Base-by-base conservation (phyloP, 2,329 filamentous ascomycete genomes). In the Sporothrix inflata region DNA sequence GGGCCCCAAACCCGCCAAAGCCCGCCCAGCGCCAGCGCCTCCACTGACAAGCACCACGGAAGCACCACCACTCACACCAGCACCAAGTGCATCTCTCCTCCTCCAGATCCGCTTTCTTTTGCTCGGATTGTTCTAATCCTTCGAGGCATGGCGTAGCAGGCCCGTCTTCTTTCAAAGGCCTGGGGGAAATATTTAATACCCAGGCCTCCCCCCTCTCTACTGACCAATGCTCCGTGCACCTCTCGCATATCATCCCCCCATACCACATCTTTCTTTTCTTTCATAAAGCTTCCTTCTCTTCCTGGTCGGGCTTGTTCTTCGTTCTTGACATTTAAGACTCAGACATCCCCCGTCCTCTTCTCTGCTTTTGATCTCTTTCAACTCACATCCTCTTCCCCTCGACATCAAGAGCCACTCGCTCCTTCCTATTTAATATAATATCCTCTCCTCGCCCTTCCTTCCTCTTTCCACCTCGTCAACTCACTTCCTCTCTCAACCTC, bases 161-260 rank as follows among this genome's bases (percentile, higher is more conserved):
- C 42, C 63, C 63, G 63, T 65, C 30, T 65, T 47, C 40, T 65
- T 45, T 47, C 34, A 14, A 45, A 65, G 38, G 60, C 60, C 60
- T 24, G 4, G 65, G 27, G 65, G 21, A 60, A 73, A 74, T 74
- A 74, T 74, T 74, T 73, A 74, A 74, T 72, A 63, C 73, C 71
- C 68, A 70, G 60, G 51, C 67, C 19, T 60, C 47, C 67, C 65
- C 65, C 49, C 21, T 65, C 45, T 27, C 38, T 27, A 27, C n/a
- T 51, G 51, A 16, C 34, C 51, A 34, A 14, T 34, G 8, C 38
- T 63, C 42, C 21, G 12, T 16, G 4, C 42, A 40, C 30, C 40
- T 24, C 70, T 34, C 38, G 5, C 16, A 57, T 38, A 30, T 45
- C 38, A 24, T 42, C 65, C 45, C 27, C 11, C 42, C 19, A 38